phyloP scores from a whole-genome alignment of 2,329 filamentous ascomycete genomes.

The Trichophyton simii region DNA sequence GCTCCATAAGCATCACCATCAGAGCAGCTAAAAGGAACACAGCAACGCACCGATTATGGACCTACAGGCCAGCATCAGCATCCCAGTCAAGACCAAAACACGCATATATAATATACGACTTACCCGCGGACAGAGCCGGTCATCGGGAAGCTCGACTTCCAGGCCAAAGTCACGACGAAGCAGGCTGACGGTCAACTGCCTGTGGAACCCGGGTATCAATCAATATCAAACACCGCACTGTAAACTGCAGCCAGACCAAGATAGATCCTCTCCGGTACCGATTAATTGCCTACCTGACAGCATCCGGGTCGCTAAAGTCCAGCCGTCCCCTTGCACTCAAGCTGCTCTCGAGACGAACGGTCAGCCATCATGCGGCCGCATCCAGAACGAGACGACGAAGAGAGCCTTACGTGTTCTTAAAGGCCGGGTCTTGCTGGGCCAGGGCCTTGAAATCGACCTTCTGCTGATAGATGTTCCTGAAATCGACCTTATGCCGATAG shows the following conservation, averaged over 20 bases:
- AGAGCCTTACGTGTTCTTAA: slow-evolving; percentile 42
- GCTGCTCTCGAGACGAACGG: slow-evolving; percentile 21
- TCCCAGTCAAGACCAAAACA: background rate
- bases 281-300: slow-evolving; percentile 49
- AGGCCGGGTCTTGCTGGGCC: slow-evolving; percentile 46
- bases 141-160: slow-evolving; percentile 54
- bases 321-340: slow-evolving; percentile 48
- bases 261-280: background rate
- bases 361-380: background rate
- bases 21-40: background rate
- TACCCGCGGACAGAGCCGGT: slow-evolving; percentile 79
- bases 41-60: slow-evolving; percentile 34
- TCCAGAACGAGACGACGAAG: slow-evolving; percentile 18
- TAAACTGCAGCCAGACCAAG: background rate
- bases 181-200: slow-evolving; percentile 62
- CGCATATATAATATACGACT: slow-evolving; percentile 12
- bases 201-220: slow-evolving; percentile 17
- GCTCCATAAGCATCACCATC: background rate
- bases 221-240: background rate
- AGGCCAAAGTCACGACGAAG: slow-evolving; percentile 65
- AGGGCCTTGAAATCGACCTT: slow-evolving; percentile 51
- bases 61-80: slow-evolving; percentile 18
- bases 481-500: slow-evolving; percentile 50
- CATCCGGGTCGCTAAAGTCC: slow-evolving; percentile 66
- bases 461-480: slow-evolving; percentile 45